Evolutionary conservation across 768 basidiomycete genomes (phyloP), one percentile per base, ranked within the genome.

Genomic region (Neoboletus magnificus): DNA sequence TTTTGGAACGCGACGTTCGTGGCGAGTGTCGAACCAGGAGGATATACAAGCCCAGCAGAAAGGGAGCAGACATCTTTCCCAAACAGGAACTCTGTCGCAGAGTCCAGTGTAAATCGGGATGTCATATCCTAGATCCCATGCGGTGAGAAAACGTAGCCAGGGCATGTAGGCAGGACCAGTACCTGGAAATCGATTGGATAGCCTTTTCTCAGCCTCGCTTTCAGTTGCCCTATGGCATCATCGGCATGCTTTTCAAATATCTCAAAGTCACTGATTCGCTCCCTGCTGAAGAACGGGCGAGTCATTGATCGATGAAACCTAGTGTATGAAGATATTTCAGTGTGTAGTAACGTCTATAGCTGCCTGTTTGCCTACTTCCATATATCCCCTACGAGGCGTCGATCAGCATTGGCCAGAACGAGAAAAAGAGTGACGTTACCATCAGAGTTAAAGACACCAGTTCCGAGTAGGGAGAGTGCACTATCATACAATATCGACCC

Each of bases 241-340:
- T 75, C 71, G 0, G 81, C 74, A 52, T 84, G 83, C 3, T 71
- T 70, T 48, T 78, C 79, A 62, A 84, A 83, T 52, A 74, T 76
- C 20, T 82, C 79, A 63, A 82, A 82, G 60, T 83, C 74, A 55
- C 74, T 76, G 49, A 83, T 81, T 11, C 79, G 70, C 22, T 82
- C 79, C 50, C 73, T 76, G 59, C 55, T 75, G 70, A 86, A 85
- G 73, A 84, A 86, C 0, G 85, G 85, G 2, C 85, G 77, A 0
- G 82, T 80, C 72, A 85, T 82, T 0, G 75, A 64, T 15, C 83
- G 79, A 59, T 85, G 83, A 66, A 84, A 82, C 60, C 82, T 83
- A 49, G 44, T 10, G 16, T 29, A 18, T 1, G 23, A 22, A 37
- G 43, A 18, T 39, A 23, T 41, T n/a, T 50, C 18, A 51, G 20